These are phyloP conservation scores for Diaporthe australafricana DNA, from an alignment of 2,329 filamentous ascomycete species.

Conservation along the genomic window DNA sequence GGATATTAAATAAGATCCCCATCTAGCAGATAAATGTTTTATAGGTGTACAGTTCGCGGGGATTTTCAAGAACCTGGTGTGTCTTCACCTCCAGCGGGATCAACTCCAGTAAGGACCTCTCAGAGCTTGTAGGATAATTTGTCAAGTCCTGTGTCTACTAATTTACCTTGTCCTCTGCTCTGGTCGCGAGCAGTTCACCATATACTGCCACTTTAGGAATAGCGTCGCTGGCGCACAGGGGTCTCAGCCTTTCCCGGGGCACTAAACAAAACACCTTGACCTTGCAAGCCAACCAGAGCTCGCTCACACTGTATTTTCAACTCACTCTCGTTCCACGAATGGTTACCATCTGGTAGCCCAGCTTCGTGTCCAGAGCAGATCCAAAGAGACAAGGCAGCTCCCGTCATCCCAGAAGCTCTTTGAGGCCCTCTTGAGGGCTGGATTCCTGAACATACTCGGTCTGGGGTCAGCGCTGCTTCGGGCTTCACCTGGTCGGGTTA, in stretches of 20 bases:
- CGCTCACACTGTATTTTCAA: slow-evolving; percentile 11
- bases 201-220: neutral
- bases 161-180: neutral
- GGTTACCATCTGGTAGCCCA: neutral
- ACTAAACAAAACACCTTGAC: slow-evolving; percentile 11
- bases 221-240: neutral
- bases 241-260: neutral
- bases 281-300: neutral
- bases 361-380: slow-evolving; percentile 4
- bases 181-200: neutral
- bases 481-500: neutral
- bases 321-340: neutral
- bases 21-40: neutral
- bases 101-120: no score
- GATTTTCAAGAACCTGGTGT: accelerated
- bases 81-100: neutral
- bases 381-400: neutral
- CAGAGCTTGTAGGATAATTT: no score
- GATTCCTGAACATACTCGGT: no score
- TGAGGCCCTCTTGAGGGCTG: no score
- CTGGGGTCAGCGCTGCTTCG: neutral
- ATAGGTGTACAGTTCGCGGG: neutral
- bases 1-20: neutral
- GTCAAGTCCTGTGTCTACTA: neutral
- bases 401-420: no score